These are phyloP conservation scores for Fabrea salina DNA, from an alignment of 169 alveolate genomes.

Conservation along the genomic window DNA sequence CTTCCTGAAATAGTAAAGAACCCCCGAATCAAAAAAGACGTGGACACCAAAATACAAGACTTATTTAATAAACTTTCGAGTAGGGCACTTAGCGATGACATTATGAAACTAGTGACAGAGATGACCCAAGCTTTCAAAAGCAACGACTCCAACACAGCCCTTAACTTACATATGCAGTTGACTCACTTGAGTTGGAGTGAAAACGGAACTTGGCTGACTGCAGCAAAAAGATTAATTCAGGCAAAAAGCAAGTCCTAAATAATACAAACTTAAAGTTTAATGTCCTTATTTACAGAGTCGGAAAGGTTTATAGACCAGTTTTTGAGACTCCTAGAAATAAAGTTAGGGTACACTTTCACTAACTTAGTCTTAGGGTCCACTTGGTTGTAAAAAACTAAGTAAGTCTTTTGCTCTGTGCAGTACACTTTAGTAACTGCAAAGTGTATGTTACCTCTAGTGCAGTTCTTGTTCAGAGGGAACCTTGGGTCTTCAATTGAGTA, in stretches of 20 bases:
- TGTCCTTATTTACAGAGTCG: no score
- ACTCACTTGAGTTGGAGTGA: not conserved
- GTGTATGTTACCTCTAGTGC: not conserved
- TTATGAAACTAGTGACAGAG: not conserved
- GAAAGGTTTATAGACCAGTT: no score
- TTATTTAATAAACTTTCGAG: constrained; percentile 8
- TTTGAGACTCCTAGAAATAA: no score
- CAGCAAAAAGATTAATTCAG: constrained; percentile 1
- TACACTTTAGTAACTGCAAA: not conserved
- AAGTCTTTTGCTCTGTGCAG: not conserved
- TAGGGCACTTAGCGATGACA: not conserved
- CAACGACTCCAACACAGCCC: not conserved
- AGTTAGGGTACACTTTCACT: not conserved
- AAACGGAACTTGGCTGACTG: constrained; percentile 15
- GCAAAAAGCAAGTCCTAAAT: no score
- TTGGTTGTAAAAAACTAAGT: not conserved
- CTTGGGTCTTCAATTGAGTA: not conserved
- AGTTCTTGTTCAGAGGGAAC: not conserved
- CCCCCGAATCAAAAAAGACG: not conserved
- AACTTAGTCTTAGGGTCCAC: not conserved
- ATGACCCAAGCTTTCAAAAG: not conserved
- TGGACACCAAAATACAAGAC: not conserved
- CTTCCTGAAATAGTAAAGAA: not conserved
- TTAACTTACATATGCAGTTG: not conserved
- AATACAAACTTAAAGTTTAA: no score